Evolutionary conservation across 768 basidiomycete genomes (phyloP).

Genomic region (Lactarius evosmus): DNA sequence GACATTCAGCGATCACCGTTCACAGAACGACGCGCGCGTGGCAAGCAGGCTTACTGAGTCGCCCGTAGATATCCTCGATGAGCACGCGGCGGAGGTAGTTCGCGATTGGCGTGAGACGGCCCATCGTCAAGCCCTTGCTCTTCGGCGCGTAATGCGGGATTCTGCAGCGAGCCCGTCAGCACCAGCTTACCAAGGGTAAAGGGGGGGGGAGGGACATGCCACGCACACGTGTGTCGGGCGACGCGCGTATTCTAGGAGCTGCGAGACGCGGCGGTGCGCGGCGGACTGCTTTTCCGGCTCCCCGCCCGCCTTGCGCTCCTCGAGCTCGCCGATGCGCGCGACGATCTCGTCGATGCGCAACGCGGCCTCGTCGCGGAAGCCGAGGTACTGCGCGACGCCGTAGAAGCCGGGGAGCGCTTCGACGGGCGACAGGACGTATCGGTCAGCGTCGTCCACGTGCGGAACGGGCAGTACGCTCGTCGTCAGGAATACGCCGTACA

Average conservation of each 20-base stretch:
- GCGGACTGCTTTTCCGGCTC: constrained; percentile 32
- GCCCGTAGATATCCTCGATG: constrained; percentile 62
- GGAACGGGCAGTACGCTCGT: constrained; percentile 51
- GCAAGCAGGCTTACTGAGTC: constrained; percentile 42
- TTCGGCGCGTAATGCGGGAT: constrained; percentile 58
- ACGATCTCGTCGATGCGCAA: constrained; percentile 45
- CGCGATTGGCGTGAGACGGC: constrained; percentile 35
- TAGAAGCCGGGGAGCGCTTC: constrained; percentile 60
- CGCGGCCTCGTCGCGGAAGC: constrained; percentile 50
- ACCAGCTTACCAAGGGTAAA: background rate
- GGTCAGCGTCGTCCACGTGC: constrained; percentile 46
- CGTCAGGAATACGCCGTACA: constrained; percentile 65
- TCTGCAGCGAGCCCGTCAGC: constrained; percentile 33
- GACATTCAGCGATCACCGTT: background rate
- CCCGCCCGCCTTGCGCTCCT: constrained; percentile 35
- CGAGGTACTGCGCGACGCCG: constrained; percentile 55
- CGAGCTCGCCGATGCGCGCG: constrained; percentile 48
- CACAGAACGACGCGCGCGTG: background rate
- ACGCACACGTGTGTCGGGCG: constrained; percentile 58
- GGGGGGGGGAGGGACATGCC: background rate
- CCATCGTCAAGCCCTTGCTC: constrained; percentile 38
- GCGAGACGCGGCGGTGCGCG: constrained; percentile 35
- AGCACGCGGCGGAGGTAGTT: constrained; percentile 48
- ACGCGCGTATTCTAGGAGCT: constrained; percentile 42
- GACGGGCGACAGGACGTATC: constrained; percentile 59